Conservation (phyloP, 176 grass and related monocot species). For the Hordeum marinum region DNA sequence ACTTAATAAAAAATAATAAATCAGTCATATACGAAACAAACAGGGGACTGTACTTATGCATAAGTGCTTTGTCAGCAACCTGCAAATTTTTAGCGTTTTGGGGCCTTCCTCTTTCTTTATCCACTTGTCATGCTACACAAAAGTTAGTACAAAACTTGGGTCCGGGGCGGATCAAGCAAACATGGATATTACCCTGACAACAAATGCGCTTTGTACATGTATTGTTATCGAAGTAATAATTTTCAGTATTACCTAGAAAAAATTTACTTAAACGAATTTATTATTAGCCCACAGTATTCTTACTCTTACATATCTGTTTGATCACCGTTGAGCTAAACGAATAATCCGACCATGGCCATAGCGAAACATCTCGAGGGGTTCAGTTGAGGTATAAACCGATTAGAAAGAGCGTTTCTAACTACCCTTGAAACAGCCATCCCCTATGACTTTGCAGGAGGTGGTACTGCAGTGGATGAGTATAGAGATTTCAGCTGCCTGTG, state of each 20-base stretch:
- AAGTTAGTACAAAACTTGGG: background rate
- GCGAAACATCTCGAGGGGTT: slow-evolving; percentile 18
- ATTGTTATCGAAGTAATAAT: background rate
- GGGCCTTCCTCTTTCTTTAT: background rate
- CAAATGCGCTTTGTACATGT: no score
- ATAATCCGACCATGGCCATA: background rate
- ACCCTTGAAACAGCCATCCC: background rate
- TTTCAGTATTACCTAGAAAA: background rate
- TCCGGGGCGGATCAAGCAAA: background rate
- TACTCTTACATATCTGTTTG: slow-evolving; percentile 20
- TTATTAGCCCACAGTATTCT: slow-evolving; percentile 17
- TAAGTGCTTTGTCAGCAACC: background rate
- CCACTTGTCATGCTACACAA: background rate
- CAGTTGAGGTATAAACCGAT: slow-evolving; percentile 5
- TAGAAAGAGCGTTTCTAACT: slow-evolving; percentile 59
- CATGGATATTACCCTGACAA: no score
- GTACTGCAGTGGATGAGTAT: slow-evolving; percentile 30
- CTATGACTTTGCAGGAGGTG: slow-evolving; percentile 35
- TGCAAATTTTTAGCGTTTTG: background rate
- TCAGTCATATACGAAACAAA: no score
- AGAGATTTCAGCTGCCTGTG: slow-evolving; percentile 78
- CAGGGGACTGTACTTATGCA: background rate
- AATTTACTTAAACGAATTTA: background rate
- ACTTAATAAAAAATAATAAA: background rate
- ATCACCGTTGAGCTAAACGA: slow-evolving; percentile 3